A percentile compares a stretch with the other conserved stretches of the same genome.
phyloP scores from a whole-genome alignment of 768 basidiomycete genomes.

The Leccinum arenicola region DNA sequence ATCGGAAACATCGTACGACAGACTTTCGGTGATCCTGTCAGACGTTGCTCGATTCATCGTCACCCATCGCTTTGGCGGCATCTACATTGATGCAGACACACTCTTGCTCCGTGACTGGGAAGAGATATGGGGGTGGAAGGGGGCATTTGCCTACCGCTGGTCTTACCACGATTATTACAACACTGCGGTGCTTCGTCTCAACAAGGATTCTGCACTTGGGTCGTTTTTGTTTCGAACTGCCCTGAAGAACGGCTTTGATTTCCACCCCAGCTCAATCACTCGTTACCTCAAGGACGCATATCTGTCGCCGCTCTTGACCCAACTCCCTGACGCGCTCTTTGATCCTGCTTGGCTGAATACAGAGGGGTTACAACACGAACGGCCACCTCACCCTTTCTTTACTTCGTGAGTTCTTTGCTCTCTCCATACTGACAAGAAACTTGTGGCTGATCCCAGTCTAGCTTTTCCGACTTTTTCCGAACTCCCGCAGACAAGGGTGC shows the following conservation, averaged over 20 bases:
- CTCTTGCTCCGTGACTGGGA: conserved; percentile 94
- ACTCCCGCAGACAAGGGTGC: conserved; percentile 68
- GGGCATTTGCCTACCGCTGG: conserved; percentile 95
- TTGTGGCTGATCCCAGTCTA: conserved; percentile 26
- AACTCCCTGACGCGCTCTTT: conserved; percentile 88
- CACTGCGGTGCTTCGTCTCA: conserved; percentile 87
- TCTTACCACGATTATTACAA: conserved; percentile 90
- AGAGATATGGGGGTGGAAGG: conserved; percentile 93
- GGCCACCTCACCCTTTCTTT: conserved; percentile 92
- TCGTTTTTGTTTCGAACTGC: conserved; percentile 92
- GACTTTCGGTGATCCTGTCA: conserved; percentile 87
- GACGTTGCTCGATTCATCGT: conserved; percentile 97
- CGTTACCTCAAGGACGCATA: conserved; percentile 81
- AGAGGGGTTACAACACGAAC: conserved; percentile 83
- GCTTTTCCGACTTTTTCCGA: conserved; percentile 82
- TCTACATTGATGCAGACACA: conserved; percentile 93
- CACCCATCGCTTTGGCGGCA: conserved; percentile 90
- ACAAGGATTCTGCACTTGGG: conserved; percentile 84
- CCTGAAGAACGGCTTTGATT: conserved; percentile 86
- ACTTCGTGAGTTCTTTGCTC: conserved; percentile 53
- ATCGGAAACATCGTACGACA: conserved; percentile 62
- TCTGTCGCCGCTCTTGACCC: conserved; percentile 70
- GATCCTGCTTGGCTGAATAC: conserved; percentile 95
- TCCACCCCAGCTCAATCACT: conserved; percentile 92
- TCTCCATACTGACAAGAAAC: background rate